These are phyloP conservation scores for Boletales sp. DNA, from an alignment of 768 basidiomycete genomes.

Conservation along the genomic window DNA sequence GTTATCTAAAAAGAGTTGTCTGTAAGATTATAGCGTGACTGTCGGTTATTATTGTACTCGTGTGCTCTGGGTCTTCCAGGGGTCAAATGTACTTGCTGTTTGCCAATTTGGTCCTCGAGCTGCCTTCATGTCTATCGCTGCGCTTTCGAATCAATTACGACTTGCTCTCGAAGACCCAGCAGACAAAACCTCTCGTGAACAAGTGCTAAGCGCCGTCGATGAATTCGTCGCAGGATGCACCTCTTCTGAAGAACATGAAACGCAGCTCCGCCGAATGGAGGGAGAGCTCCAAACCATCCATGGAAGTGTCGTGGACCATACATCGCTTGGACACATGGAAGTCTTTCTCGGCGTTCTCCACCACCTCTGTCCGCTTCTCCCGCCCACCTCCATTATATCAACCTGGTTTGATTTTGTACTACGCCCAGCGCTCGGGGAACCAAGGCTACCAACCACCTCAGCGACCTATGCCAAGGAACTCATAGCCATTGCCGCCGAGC, in stretches of 20 bases:
- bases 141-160: conserved; percentile 51
- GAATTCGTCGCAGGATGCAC: conserved; percentile 51
- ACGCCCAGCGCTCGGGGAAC: conserved; percentile 73
- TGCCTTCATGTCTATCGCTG: conserved; percentile 33
- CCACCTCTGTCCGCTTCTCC: conserved; percentile 57
- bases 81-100: neutral
- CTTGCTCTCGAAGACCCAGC: conserved; percentile 51
- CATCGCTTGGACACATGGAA: conserved; percentile 58
- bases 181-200: conserved; percentile 48
- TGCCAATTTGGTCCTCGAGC: conserved; percentile 8
- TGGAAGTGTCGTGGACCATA: conserved; percentile 62
- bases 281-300: conserved; percentile 64
- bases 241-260: conserved; percentile 44
- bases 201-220: conserved; percentile 49
- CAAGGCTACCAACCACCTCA: conserved; percentile 55
- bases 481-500: conserved; percentile 56
- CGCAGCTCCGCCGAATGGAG: conserved; percentile 49
- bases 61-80: neutral
- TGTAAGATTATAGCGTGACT: neutral
- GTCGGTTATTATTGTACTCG: neutral
- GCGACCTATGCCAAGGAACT: conserved; percentile 70
- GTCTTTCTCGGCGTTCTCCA: conserved; percentile 63
- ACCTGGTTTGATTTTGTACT: conserved; percentile 81
- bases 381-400: conserved; percentile 64
- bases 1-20: neutral